phyloP scores from a whole-genome alignment of 2,329 filamentous ascomycete genomes.

The Fusarium albidum region DNA sequence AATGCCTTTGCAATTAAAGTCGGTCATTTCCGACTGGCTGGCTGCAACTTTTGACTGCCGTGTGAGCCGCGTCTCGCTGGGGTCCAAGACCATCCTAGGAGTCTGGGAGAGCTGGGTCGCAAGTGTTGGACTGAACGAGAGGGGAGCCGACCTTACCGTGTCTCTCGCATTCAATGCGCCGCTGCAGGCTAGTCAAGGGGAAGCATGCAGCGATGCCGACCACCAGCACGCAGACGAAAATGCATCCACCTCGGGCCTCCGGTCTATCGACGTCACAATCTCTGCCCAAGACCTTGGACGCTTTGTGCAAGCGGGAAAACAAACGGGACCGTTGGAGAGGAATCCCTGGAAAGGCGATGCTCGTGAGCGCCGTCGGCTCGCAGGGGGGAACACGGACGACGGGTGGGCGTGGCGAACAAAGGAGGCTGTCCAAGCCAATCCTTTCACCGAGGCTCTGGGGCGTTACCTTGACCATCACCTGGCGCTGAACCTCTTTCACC shows the following conservation, averaged over 20 bases:
- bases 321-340: conserved; percentile 6
- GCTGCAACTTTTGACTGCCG: conserved; percentile 64
- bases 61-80: conserved; percentile 58
- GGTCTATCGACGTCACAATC: conserved; percentile 61
- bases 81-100: conserved; percentile 58
- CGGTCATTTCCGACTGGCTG: conserved; percentile 60
- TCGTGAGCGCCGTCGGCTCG: conserved; percentile 54
- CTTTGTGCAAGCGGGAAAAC: conserved; percentile 54
- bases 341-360: conserved; percentile 43
- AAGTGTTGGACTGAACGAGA: conserved; percentile 45
- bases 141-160: conserved; percentile 56
- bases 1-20: conserved; percentile 62
- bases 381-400: conserved; percentile 58
- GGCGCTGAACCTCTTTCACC: conserved; percentile 63
- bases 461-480: conserved; percentile 61
- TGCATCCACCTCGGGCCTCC: conserved; percentile 41
- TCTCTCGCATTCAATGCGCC: conserved; percentile 60
- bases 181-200: conserved; percentile 23
- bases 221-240: conserved; percentile 27
- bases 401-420: conserved; percentile 59
- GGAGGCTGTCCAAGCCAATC: conserved; percentile 33
- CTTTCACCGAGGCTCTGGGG: conserved; percentile 61
- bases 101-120: conserved; percentile 62
- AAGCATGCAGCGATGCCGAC: conserved; percentile 19
- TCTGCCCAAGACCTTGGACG: conserved; percentile 55